phyloP scores from a whole-genome alignment of 225 moss, liverwort and hornwort genomes.

The Marchantia paleacea region DNA sequence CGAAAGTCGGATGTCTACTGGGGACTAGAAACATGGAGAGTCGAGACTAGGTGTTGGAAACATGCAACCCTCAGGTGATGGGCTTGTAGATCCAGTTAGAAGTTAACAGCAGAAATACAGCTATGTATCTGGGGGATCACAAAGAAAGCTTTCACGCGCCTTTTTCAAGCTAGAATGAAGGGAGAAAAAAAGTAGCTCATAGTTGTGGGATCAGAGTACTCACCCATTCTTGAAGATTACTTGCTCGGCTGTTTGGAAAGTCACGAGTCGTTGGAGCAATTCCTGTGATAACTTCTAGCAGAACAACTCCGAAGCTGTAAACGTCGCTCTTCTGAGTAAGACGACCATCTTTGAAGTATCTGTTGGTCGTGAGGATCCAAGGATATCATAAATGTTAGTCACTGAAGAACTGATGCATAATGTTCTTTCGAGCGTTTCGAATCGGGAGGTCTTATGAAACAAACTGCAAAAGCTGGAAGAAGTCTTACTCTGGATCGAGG shows the following conservation, averaged over 20 bases:
- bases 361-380: background rate
- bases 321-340: conserved; percentile 28
- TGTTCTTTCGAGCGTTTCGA: too few relatives aligned
- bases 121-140: too few relatives aligned
- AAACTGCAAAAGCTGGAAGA: background rate
- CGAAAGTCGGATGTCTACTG: too few relatives aligned
- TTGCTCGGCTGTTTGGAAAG: conserved; percentile 1
- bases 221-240: conserved; percentile 29
- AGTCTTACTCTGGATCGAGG: conserved; percentile 26
- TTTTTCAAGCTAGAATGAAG: too few relatives aligned
- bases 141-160: too few relatives aligned
- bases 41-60: too few relatives aligned
- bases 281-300: conserved; percentile 30
- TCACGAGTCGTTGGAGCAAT: background rate
- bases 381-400: background rate
- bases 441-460: background rate
- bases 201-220: background rate
- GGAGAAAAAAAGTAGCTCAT: too few relatives aligned
- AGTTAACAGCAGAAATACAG: too few relatives aligned
- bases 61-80: too few relatives aligned
- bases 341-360: conserved; percentile 18
- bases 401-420: too few relatives aligned
- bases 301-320: conserved; percentile 33
- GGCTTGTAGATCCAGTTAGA: too few relatives aligned
- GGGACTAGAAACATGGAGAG: too few relatives aligned